These are phyloP conservation scores for Gossypium australe DNA, from an alignment of 345 rosid species.

Conservation along the genomic window DNA sequence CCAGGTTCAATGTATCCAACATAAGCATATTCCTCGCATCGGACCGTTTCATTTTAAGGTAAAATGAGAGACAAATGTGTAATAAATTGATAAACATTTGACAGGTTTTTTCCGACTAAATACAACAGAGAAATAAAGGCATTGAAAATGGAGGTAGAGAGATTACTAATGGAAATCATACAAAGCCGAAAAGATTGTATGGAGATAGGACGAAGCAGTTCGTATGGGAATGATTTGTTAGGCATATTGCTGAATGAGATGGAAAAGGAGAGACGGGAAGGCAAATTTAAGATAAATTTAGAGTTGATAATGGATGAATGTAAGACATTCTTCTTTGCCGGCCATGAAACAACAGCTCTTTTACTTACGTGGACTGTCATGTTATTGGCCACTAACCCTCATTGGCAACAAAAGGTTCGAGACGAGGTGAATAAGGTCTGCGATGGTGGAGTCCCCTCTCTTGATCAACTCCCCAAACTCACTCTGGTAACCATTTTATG, in stretches of 20 bases:
- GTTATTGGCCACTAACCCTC: constrained; percentile 75
- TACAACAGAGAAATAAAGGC: constrained; percentile 86
- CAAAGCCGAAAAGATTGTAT: constrained; percentile 67
- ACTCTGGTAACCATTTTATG: constrained; percentile 42
- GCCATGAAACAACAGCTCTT: constrained; percentile 90
- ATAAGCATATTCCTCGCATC: no score
- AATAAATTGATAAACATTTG: not conserved
- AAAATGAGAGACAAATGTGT: not conserved
- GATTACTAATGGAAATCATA: constrained; percentile 75
- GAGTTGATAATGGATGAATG: constrained; percentile 95
- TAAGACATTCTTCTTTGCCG: constrained; percentile 95
- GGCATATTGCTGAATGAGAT: constrained; percentile 78
- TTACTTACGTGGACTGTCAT: constrained; percentile 90
- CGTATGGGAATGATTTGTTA: constrained; percentile 73
- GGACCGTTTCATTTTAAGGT: not conserved
- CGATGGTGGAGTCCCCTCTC: constrained; percentile 49
- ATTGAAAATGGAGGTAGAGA: constrained; percentile 76
- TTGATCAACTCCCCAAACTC: constrained; percentile 73
- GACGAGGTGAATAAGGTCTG: constrained; percentile 60
- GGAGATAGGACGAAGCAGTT: constrained; percentile 74
- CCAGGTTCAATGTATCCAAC: no score
- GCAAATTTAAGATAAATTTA: constrained; percentile 38
- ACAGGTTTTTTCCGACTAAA: constrained; percentile 80
- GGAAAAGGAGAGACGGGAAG: constrained; percentile 36
- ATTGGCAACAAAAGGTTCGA: constrained; percentile 81